Evolutionary conservation across 2,329 filamentous ascomycete species (phyloP).

Genomic region (Metarhizium sp.): DNA sequence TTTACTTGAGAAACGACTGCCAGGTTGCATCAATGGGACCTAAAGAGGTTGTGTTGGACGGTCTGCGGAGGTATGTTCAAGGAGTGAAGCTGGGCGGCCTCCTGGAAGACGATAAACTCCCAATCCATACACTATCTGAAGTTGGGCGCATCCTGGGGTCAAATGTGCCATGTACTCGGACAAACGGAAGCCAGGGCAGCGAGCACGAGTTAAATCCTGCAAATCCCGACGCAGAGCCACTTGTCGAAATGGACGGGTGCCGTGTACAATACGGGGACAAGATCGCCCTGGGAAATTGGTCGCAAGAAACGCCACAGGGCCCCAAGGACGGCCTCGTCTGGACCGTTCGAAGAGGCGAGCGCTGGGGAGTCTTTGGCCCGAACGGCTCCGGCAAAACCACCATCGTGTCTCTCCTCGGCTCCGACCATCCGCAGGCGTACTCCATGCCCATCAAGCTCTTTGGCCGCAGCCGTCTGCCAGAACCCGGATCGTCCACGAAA

Average conservation of each 20-base stretch:
- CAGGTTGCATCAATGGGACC: conserved; percentile 56
- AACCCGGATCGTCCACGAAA: conserved; percentile 51
- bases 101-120: conserved; percentile 37
- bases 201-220: conserved; percentile 12
- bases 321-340: conserved; percentile 61
- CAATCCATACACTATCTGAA: conserved; percentile 37
- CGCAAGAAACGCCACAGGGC: conserved; percentile 43
- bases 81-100: conserved; percentile 34
- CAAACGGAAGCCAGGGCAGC: conserved; percentile 4
- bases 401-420: conserved; percentile 82
- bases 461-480: conserved; percentile 69
- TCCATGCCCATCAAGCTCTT: conserved; percentile 82
- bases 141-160: conserved; percentile 35
- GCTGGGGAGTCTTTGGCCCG: conserved; percentile 87
- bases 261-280: conserved; percentile 72
- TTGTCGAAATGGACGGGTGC: conserved; percentile 84
- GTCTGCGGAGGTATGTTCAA: conserved; percentile 38
- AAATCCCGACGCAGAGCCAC: conserved; percentile 45
- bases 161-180: conserved; percentile 9
- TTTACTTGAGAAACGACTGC: conserved; percentile 60
- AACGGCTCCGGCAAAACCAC: conserved; percentile 97
- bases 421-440: conserved; percentile 92
- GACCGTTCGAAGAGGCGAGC: conserved; percentile 72
- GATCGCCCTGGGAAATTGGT: conserved; percentile 73
- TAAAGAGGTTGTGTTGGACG: conserved; percentile 51